Conservation (phyloP, 2,329 filamentous ascomycete genomes). For the Fusarium sarcochroum region DNA sequence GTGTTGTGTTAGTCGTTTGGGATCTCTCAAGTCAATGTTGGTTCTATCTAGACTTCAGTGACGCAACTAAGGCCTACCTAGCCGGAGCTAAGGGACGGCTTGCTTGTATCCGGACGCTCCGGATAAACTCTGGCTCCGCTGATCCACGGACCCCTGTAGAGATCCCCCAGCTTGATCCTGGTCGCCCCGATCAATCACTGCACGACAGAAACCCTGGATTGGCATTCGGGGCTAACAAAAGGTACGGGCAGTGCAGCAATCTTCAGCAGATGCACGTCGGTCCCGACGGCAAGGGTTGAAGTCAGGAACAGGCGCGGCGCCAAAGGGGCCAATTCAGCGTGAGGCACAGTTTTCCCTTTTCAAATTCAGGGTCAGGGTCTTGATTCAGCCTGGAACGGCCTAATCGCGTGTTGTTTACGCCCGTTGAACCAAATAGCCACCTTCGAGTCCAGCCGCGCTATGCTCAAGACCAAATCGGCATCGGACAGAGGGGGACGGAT, state of each 20-base stretch:
- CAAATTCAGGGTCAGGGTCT: conserved; percentile 15
- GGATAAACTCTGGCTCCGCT: conserved; percentile 45
- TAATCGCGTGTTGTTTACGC: conserved; percentile 19
- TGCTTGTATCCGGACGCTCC: conserved; percentile 11
- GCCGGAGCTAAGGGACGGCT: conserved; percentile 18
- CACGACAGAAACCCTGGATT: conserved; percentile 28
- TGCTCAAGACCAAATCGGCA: conserved; percentile 9
- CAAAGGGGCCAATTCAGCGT: conserved; percentile 2
- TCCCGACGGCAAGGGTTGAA: neutral
- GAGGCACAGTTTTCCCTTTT: conserved; percentile 17
- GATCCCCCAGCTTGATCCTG: conserved; percentile 43
- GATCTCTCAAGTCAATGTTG: conserved; percentile 8
- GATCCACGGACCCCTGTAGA: conserved; percentile 31
- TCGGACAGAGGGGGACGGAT: neutral
- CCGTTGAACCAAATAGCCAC: conserved; percentile 34
- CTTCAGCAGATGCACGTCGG: conserved; percentile 5
- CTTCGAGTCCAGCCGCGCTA: conserved; percentile 25
- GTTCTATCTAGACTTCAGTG: conserved; percentile 34
- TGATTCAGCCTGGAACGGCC: conserved; percentile 8
- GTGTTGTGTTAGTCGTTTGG: conserved; percentile 17
- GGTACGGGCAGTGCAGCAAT: neutral
- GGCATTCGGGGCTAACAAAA: conserved; percentile 13
- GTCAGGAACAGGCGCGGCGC: conserved; percentile 6
- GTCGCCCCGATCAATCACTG: conserved; percentile 35
- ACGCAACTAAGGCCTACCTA: conserved; percentile 39